Conservation (phyloP, 1,139 yeast species). For the Saccharomycopsis hybrid region DNA sequence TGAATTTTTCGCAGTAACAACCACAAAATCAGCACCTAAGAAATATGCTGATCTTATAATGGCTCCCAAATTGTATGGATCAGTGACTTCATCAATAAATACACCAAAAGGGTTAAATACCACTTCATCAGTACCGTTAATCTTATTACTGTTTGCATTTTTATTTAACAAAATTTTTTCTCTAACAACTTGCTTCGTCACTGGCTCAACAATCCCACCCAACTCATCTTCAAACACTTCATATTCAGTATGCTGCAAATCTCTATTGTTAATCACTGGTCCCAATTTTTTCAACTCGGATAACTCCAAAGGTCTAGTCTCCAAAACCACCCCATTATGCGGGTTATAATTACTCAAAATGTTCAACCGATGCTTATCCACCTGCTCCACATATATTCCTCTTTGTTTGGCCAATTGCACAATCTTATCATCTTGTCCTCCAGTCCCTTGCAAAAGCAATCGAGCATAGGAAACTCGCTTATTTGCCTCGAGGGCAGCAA, state of each 20-base stretch:
- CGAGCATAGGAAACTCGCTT: constrained; percentile 49
- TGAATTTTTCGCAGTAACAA: constrained; percentile 63
- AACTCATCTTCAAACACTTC: not conserved
- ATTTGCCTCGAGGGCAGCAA: constrained; percentile 51
- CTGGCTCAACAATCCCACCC: not conserved
- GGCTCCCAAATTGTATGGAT: constrained; percentile 89
- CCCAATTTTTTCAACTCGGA: constrained; percentile 38
- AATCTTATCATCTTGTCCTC: constrained; percentile 29
- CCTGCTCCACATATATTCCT: constrained; percentile 39
- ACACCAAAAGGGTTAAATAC: constrained; percentile 57
- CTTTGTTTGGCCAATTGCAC: constrained; percentile 39
- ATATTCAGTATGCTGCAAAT: not conserved
- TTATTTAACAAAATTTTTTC: not conserved
- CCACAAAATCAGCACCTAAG: constrained; percentile 78
- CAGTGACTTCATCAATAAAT: constrained; percentile 76
- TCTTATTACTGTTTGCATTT: not conserved
- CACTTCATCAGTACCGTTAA: constrained; percentile 26
- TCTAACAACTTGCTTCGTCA: not conserved
- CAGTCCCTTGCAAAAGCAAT: constrained; percentile 33
- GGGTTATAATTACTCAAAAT: constrained; percentile 60
- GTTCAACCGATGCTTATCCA: constrained; percentile 53
- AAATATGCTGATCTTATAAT: constrained; percentile 75
- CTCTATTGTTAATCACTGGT: constrained; percentile 23
- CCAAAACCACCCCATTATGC: constrained; percentile 77
- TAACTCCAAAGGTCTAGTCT: constrained; percentile 51